These are phyloP conservation scores for Phialophora chinensis DNA, from an alignment of 2,329 filamentous ascomycete species.

Conservation along the genomic window DNA sequence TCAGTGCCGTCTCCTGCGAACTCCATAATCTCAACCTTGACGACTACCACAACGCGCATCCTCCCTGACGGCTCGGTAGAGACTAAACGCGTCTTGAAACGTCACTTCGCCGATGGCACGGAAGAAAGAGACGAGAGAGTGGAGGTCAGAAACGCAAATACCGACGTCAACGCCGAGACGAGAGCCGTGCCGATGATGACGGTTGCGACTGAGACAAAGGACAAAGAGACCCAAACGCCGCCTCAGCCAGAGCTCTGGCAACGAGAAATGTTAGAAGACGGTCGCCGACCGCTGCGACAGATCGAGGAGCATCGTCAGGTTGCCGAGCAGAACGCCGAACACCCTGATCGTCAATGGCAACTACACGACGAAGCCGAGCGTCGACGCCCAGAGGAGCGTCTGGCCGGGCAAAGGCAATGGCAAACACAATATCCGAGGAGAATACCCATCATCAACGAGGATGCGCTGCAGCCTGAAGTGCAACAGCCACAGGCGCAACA, in stretches of 20 bases:
- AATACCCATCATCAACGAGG: neutral
- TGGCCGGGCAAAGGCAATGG: neutral
- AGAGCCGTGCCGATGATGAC: neutral
- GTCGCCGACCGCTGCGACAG: neutral
- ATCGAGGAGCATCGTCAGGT: neutral
- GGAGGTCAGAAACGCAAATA: constrained; percentile 2
- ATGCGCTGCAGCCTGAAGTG: neutral
- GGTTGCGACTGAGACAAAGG: constrained; percentile 3
- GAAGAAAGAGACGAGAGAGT: constrained; percentile 63
- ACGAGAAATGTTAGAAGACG: constrained; percentile 3
- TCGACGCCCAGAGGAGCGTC: neutral
- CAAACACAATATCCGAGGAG: neutral
- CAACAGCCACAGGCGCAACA: constrained; percentile 13
- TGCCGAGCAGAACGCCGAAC: neutral
- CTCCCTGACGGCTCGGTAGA: constrained; percentile 63
- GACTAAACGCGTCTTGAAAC: constrained; percentile 63
- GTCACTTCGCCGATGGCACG: constrained; percentile 64
- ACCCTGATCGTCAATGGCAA: neutral
- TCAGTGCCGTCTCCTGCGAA: neutral
- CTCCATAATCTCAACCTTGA: constrained; percentile 61
- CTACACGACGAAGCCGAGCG: neutral
- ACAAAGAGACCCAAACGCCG: constrained; percentile 26
- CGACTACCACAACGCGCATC: constrained; percentile 61
- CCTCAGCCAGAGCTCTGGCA: neutral
- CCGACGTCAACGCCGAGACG: neutral